These are phyloP conservation scores for Lodderomyces theae DNA, from an alignment of 1,139 yeast genomes.

Conservation along the genomic window DNA sequence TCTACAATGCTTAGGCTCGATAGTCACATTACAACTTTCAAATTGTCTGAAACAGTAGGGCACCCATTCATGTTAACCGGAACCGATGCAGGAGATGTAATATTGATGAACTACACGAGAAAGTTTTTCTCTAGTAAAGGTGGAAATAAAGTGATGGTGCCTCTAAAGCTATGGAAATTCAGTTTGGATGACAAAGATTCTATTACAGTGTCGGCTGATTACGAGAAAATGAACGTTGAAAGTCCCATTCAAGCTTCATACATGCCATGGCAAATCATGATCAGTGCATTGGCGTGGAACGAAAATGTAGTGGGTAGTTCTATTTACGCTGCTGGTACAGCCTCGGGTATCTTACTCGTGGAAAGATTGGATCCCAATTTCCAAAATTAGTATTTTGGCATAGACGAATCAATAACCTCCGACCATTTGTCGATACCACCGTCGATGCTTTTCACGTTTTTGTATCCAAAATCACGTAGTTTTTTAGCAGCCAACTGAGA, in stretches of 20 bases:
- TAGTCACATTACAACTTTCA: slow-evolving; percentile 27
- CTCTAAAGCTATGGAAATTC: slow-evolving; percentile 38
- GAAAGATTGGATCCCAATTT: slow-evolving; percentile 47
- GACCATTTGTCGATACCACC: slow-evolving; percentile 84
- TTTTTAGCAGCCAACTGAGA: slow-evolving; percentile 73
- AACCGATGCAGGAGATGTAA: slow-evolving; percentile 57
- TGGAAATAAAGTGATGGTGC: slow-evolving; percentile 29
- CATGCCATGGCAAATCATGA: slow-evolving; percentile 52
- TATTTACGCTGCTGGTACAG: slow-evolving; percentile 63
- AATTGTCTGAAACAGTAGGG: slow-evolving; percentile 32
- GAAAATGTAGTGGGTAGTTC: slow-evolving; percentile 51
- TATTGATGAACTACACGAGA: slow-evolving; percentile 35
- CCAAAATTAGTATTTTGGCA: slow-evolving; percentile 62
- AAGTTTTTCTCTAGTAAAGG: slow-evolving; percentile 35
- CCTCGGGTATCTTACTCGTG: slow-evolving; percentile 63
- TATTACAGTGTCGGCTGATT: slow-evolving; percentile 25
- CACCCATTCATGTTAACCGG: slow-evolving; percentile 68
- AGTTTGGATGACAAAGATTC: slow-evolving; percentile 8
- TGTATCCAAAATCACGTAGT: slow-evolving; percentile 49
- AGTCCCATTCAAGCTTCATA: slow-evolving; percentile 29
- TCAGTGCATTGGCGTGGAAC: slow-evolving; percentile 64
- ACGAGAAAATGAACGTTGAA: slow-evolving; percentile 29
- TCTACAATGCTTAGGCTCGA: slow-evolving; percentile 31
- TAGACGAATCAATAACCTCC: slow-evolving; percentile 50
- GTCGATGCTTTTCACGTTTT: slow-evolving; percentile 58